Conservation (phyloP, 768 basidiomycete species). For the Boletus vinaceobasis region DNA sequence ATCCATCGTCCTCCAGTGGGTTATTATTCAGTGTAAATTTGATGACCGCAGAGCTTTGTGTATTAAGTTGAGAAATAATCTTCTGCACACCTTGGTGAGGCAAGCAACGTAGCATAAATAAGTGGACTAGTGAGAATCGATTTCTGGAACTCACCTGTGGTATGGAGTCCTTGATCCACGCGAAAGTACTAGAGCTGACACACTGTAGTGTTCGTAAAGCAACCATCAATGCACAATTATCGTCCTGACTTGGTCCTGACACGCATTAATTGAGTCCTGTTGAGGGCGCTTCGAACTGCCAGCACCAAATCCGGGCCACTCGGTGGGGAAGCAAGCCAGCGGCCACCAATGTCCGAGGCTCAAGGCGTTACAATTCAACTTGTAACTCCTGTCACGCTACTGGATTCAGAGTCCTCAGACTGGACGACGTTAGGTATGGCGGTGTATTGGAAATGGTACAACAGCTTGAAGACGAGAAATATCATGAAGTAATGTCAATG, state of each 20-base stretch:
- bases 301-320: background rate
- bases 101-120: constrained; percentile 1
- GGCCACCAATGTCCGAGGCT: background rate
- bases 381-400: no score
- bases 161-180: constrained; percentile 19
- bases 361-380: background rate
- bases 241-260: background rate
- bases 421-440: background rate
- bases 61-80: constrained; percentile 45
- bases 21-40: constrained; percentile 57
- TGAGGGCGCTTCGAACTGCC: background rate
- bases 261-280: background rate
- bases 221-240: background rate
- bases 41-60: constrained; percentile 41
- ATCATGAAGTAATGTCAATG: no score
- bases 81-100: constrained; percentile 47
- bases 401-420: no score
- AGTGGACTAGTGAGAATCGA: background rate
- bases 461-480: background rate
- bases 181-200: background rate
- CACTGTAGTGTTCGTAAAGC: background rate
- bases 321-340: background rate
- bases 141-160: constrained; percentile 13
- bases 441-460: no score
- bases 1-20: constrained; percentile 54